Evolutionary conservation across 208 protist species (phyloP).

Genomic region (Balamuthia mandrillaris): DNA sequence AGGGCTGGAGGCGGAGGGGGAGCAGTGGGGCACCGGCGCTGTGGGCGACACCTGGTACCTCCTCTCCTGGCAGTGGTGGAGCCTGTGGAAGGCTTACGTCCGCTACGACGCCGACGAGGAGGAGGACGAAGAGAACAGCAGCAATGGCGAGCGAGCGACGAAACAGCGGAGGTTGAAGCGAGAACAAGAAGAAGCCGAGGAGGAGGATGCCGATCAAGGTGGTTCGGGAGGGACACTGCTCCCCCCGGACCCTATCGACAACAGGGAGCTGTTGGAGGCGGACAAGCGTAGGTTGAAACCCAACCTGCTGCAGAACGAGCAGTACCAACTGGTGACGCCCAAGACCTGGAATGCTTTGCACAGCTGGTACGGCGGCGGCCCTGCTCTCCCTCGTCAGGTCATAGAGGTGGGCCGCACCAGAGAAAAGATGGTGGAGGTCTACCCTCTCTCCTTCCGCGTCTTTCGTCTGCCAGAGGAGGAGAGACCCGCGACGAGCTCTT

Average conservation of each 20-base stretch:
- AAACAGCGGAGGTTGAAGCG: background rate
- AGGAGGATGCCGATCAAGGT: background rate
- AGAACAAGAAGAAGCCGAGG: background rate
- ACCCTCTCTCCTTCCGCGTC: too few relatives aligned
- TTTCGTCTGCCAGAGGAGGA: too few relatives aligned
- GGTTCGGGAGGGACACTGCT: background rate
- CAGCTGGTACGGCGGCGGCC: slow-evolving; percentile 32
- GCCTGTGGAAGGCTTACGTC: slow-evolving; percentile 4
- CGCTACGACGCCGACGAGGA: background rate
- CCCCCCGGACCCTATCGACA: background rate
- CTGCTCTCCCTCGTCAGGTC: background rate
- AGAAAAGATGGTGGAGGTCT: slow-evolving; percentile 25
- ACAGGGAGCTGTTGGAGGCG: slow-evolving; percentile 1
- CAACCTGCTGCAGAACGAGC: background rate
- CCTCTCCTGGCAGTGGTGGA: background rate
- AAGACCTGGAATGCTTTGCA: background rate
- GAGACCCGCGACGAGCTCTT: too few relatives aligned
- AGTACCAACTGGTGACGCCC: slow-evolving; percentile 4
- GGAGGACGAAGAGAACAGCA: background rate
- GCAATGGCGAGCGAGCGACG: background rate
- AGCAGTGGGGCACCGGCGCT: too few relatives aligned
- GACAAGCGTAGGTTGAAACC: background rate
- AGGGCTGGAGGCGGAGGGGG: too few relatives aligned
- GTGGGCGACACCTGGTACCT: too few relatives aligned
- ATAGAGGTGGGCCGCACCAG: background rate